Evolutionary conservation across 306 rosid genomes (phyloP), one percentile per base, ranked within the genome.

Genomic region (Glycine latifolia): DNA sequence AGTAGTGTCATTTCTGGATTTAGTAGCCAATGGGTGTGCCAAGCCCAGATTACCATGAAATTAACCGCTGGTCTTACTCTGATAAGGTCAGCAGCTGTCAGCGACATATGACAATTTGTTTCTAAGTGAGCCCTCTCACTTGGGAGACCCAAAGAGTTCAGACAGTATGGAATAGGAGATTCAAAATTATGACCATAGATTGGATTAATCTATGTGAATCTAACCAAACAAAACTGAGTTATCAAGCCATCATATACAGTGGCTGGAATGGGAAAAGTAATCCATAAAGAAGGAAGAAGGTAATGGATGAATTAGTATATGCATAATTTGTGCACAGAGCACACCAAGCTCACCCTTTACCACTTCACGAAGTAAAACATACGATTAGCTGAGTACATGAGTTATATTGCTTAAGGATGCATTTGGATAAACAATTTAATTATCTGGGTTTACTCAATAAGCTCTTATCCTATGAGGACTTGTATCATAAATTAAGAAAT

Each of bases 171-270:
- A 15, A 33, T 7, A 35, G 17, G 53, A 58, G 43, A 14, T 33
- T 65, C 66, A 50, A 53, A 49, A 4, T 35, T 41, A 61, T 53
- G 53, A 60, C 20, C 55, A n/a, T 41, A 44, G 9, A 63, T 41
- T 70, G 33, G 43, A 83, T 26, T 53, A 76, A 61, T 83, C 58
- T 1, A 15, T 10, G 13, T 49, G 70, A 58, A 31, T 54, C 61
- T 83, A 43, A 75, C 70, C 37, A 61, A 67, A 56, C 43, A 69
- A 16, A 37, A 61, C 69, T 52, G 54, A 67, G 70, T 75, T 59
- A 37, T 65, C 37, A 56, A 67, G 52, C 63, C 54, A 44, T 77
- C 50, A 48, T 68, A 31, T 26, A 37, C 46, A 61, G 4, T 71
- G 72, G 33, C 7, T 26, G 4, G 10, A 52, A 46, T 11, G 20